phyloP scores from a whole-genome alignment of 2,329 filamentous ascomycete genomes.

The Venturia aucupariae region DNA sequence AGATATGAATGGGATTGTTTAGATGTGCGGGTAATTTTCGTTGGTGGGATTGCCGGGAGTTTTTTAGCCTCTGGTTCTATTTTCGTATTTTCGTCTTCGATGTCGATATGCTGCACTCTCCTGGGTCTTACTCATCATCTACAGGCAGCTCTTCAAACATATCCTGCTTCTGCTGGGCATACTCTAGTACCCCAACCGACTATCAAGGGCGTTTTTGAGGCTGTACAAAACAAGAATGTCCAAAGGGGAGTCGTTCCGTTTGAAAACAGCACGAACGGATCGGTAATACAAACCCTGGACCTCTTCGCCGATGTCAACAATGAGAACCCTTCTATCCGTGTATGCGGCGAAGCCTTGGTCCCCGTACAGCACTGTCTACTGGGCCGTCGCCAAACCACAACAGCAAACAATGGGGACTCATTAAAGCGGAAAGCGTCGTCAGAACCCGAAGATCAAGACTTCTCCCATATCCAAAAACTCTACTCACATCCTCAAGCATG shows the following conservation, averaged over 20 bases:
- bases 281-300: slow-evolving; percentile 83
- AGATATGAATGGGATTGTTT: background rate
- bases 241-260: slow-evolving; percentile 79
- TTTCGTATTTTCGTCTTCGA: background rate
- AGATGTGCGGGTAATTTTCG: background rate
- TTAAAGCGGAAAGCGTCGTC: background rate
- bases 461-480: slow-evolving; percentile 55
- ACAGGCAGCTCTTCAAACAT: slow-evolving; percentile 15
- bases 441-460: background rate
- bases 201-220: slow-evolving; percentile 64
- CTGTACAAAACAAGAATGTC: slow-evolving; percentile 58
- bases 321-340: slow-evolving; percentile 54
- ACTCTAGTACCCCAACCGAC: slow-evolving; percentile 32
- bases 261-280: slow-evolving; percentile 93
- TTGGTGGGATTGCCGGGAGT: background rate
- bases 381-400: slow-evolving; percentile 33
- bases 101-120: background rate
- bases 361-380: slow-evolving; percentile 83
- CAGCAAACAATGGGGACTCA: background rate
- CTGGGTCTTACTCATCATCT: background rate
- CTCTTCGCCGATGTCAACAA: slow-evolving; percentile 66
- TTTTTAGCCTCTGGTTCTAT: background rate
- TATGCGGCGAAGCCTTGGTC: slow-evolving; percentile 79
- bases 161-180: background rate
- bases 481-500: slow-evolving; percentile 96